Percentiles rank a stretch among this genome's conserved stretches.
phyloP scores from a whole-genome alignment of 23 red algal species.

The Gracilaria caudata region DNA sequence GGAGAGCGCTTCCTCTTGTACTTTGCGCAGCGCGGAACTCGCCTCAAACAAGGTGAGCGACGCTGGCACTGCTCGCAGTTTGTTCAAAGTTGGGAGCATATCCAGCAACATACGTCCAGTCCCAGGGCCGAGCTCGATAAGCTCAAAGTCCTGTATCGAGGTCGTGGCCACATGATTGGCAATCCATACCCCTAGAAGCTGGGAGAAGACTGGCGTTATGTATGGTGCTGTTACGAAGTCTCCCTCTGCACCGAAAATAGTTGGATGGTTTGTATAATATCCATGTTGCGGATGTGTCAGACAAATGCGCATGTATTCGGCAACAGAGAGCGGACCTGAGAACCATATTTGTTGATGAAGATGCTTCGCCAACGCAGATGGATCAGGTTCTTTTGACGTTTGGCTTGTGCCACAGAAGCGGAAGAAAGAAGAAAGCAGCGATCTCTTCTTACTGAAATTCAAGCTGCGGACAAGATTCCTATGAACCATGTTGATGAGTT shows the following conservation, averaged over 20 bases:
- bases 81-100: conserved; percentile 42
- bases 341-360: conserved; percentile 75
- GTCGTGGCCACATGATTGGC: conserved; percentile 38
- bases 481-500: not conserved
- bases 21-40: conserved; percentile 37
- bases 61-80: conserved; percentile 1
- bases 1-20: conserved; percentile 58
- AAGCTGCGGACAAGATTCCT: not conserved
- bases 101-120: conserved; percentile 60
- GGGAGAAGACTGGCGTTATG: conserved; percentile 82
- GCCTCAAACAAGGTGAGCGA: conserved; percentile 79
- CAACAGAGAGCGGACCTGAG: conserved; percentile 76
- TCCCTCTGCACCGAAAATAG: conserved; percentile 74
- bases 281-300: conserved; percentile 82
- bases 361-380: conserved; percentile 1
- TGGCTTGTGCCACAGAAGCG: not conserved
- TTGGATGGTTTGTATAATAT: conserved; percentile 73
- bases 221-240: conserved; percentile 96
- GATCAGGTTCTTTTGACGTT: not conserved
- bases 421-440: not conserved
- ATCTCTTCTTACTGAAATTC: not conserved
- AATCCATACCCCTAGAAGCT: conserved; percentile 82
- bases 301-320: conserved; percentile 93
- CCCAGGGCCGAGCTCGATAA: conserved; percentile 93
- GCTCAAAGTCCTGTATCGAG: conserved; percentile 19